A percentile compares a stretch with the other conserved stretches of the same genome.
Conservation (phyloP, 2,329 filamentous ascomycete species). For the Microsporum audouinii region DNA sequence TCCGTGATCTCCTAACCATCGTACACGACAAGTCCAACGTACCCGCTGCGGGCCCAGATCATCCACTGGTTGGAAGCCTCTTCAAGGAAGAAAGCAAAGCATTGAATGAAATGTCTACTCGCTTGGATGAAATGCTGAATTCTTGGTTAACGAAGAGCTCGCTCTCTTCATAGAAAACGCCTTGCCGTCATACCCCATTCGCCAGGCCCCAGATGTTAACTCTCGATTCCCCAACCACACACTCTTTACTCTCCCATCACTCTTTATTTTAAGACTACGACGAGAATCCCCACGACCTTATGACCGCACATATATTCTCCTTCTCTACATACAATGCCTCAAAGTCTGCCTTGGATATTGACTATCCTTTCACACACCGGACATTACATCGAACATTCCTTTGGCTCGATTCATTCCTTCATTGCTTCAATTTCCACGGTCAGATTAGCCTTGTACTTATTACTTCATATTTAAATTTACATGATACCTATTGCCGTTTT, state of each 20-base stretch:
- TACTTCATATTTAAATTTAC: background rate
- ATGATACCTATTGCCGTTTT: background rate
- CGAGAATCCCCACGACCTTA: background rate
- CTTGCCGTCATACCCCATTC: background rate
- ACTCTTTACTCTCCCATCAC: background rate
- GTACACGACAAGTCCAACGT: conserved; percentile 87
- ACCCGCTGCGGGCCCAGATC: conserved; percentile 65
- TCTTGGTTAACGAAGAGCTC: conserved; percentile 54
- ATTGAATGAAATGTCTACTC: conserved; percentile 75
- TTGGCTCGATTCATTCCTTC: background rate
- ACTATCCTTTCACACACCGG: background rate
- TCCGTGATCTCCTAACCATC: conserved; percentile 78
- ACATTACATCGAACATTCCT: background rate
- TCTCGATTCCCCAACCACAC: too few species aligned
- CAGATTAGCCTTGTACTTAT: background rate
- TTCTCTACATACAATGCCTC: background rate
- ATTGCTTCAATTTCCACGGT: background rate
- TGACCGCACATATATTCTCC: background rate
- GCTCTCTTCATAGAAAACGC: background rate
- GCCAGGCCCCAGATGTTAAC: too few species aligned
- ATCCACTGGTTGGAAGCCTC: conserved; percentile 67
- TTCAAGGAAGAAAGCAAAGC: conserved; percentile 81
- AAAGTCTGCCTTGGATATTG: background rate
- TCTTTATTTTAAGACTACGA: background rate
- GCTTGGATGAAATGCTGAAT: conserved; percentile 77